Conservation (phyloP, 768 basidiomycete genomes). For the Lyophyllum shimeji region DNA sequence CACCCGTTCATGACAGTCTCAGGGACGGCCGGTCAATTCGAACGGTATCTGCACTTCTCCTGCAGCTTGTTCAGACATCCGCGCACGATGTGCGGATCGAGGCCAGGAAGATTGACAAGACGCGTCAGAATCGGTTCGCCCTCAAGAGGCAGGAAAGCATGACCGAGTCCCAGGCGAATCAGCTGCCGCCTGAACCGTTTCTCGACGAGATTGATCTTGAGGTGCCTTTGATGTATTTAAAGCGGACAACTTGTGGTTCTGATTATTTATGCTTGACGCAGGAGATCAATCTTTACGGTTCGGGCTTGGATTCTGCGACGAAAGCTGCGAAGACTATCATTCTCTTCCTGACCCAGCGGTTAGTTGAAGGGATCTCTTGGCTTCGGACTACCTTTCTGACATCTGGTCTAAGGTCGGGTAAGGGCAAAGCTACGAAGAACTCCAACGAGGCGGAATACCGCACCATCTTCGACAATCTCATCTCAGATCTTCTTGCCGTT, state of each 20-base stretch:
- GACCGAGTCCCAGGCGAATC: constrained; percentile 39
- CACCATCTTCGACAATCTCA: constrained; percentile 86
- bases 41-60: constrained; percentile 87
- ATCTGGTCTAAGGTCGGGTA: constrained; percentile 63
- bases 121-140: constrained; percentile 59
- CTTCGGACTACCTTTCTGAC: background rate
- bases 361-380: background rate
- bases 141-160: constrained; percentile 65
- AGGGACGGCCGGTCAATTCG: constrained; percentile 90
- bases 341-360: constrained; percentile 72
- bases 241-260: background rate
- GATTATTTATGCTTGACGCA: constrained; percentile 22
- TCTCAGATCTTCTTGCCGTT: constrained; percentile 84
- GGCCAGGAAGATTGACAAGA: constrained; percentile 59
- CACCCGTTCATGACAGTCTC: constrained; percentile 47
- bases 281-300: constrained; percentile 72
- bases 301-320: constrained; percentile 77
- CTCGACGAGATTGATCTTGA: constrained; percentile 70
- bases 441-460: constrained; percentile 95
- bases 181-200: constrained; percentile 40
- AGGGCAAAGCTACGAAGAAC: constrained; percentile 84
- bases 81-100: constrained; percentile 83
- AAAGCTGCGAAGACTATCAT: constrained; percentile 86
- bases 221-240: constrained; percentile 38
- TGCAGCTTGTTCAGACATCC: constrained; percentile 97